Base-by-base conservation (phyloP, 768 basidiomycete genomes). In the Leccinum arenicola region DNA sequence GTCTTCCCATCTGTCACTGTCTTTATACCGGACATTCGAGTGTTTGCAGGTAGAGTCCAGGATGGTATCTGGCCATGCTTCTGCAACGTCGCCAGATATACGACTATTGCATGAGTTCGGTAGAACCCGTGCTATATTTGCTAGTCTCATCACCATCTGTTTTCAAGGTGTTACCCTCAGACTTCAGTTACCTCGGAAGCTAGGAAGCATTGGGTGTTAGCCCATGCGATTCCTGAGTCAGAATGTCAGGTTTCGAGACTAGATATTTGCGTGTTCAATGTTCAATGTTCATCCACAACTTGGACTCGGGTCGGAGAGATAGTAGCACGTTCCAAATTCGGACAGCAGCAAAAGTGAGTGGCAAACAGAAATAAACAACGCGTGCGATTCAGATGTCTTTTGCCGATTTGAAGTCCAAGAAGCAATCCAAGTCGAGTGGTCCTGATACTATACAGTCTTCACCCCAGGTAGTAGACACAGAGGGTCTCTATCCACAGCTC, bases 341-440 rank as follows among this genome's bases (percentile, higher is more conserved):
- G 31, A 33, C 31, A 33, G 31, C 5, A 33, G 31, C 11, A 33
- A 33, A 31, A 31, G 31, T 31, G 2, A 23, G 27, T 1, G 27
- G 27, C 0, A 29, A 29, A 29, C 27, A 29, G 27, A 29, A 29
- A 9, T 29, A 29, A 29, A 29, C 29, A 31, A 31, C 9, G 29
- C 29, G 29, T 31, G 29, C 29, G 29, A 35, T 23, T 21, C 21
- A 21, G 21, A 21, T 78, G 78, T 74, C 74, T 10, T 79, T 78
- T 38, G 40, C 63, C 35, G 68, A 70, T 40, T 61, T 79, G 29
- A 72, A 71, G 51, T 61, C 64, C 45, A 63, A 66, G 51, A 70
- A 71, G 27, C 68, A 72, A 50, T 38, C 67, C n/a, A 75, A 73
- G 55, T 55, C 63, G 61, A 66, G 68, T 61, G 59, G 50, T 63